Percentiles rank a stretch among this genome's conserved stretches.
These are phyloP conservation scores for Alternaria tenuissima DNA, from an alignment of 2,329 filamentous ascomycete genomes.

Conservation along the genomic window DNA sequence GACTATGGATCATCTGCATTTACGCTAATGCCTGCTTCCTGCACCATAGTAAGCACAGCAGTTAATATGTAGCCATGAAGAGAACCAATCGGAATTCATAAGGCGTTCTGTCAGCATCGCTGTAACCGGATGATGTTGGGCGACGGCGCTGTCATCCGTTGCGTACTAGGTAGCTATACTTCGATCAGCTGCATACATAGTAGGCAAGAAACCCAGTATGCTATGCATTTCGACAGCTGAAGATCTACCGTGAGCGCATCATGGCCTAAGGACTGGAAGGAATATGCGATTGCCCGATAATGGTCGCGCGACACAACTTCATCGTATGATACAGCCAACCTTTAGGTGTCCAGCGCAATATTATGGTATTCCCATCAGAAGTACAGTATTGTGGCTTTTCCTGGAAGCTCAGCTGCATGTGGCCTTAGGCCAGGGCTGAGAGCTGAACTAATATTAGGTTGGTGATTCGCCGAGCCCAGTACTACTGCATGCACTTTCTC, in stretches of 20 bases:
- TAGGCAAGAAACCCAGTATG: slow-evolving; percentile 11
- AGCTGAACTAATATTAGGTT: slow-evolving; percentile 26
- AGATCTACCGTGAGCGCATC: slow-evolving; percentile 15
- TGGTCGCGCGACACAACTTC: not conserved
- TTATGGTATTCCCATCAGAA: slow-evolving; percentile 3
- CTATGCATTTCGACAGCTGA: slow-evolving; percentile 8
- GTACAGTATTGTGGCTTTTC: not conserved
- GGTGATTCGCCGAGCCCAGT: slow-evolving; percentile 19
- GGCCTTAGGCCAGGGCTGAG: slow-evolving; percentile 18
- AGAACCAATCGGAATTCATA: slow-evolving; percentile 19
- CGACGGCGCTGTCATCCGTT: slow-evolving; percentile 20
- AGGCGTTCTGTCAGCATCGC: slow-evolving; percentile 19
- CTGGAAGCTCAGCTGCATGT: slow-evolving; percentile 13
- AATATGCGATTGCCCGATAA: not conserved
- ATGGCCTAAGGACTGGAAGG: not conserved
- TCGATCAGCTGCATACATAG: slow-evolving; percentile 14
- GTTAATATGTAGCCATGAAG: slow-evolving; percentile 14
- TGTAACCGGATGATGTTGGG: slow-evolving; percentile 2
- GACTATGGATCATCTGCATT: slow-evolving; percentile 8
- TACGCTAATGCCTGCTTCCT: slow-evolving; percentile 17
- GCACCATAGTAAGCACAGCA: slow-evolving; percentile 25
- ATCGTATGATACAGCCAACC: not conserved
- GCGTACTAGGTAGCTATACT: slow-evolving; percentile 1
- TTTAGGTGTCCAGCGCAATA: not conserved
- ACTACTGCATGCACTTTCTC: slow-evolving; percentile 24